Percentiles rank a stretch among this genome's conserved stretches.
These are phyloP conservation scores for Magnaporthales sp. DNA, from an alignment of 2,329 filamentous ascomycete genomes.

Conservation along the genomic window DNA sequence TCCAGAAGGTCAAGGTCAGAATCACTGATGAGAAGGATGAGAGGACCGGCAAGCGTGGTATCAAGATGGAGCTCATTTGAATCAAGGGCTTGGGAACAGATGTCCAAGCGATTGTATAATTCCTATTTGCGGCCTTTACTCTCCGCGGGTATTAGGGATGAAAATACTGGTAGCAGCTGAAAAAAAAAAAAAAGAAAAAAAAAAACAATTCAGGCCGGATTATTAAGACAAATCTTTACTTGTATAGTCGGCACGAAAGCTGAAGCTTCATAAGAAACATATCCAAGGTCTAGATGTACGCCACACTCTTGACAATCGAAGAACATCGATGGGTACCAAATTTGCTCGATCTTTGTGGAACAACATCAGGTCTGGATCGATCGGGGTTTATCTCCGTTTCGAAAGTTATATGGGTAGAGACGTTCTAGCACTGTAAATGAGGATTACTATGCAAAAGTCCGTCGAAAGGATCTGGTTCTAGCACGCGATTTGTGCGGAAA, in stretches of 20 bases:
- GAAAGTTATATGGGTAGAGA: too few species aligned
- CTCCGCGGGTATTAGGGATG: too few species aligned
- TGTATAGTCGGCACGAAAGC: not conserved
- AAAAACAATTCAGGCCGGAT: too few species aligned
- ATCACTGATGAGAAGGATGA: slow-evolving; percentile 93
- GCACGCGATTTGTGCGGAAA: not conserved
- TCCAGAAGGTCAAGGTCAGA: slow-evolving; percentile 82
- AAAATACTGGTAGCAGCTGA: not conserved
- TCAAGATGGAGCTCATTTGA: slow-evolving; percentile 61
- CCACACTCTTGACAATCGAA: not conserved
- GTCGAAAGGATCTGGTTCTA: not conserved
- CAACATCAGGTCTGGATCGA: not conserved
- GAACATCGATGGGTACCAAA: not conserved
- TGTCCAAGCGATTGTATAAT: not conserved
- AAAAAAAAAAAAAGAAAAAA: not conserved
- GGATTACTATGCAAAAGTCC: not conserved
- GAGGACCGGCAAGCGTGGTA: slow-evolving; percentile 88
- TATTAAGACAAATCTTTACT: not conserved
- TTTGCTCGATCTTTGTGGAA: not conserved
- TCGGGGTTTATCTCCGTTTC: not conserved
- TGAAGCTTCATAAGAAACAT: not conserved
- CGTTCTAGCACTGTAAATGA: too few species aligned
- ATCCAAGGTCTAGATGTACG: not conserved
- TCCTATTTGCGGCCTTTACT: not conserved
- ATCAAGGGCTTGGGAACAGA: not conserved